phyloP scores from a whole-genome alignment of 2,329 filamentous ascomycete species.

The Rhytidhysteron rufulum region DNA sequence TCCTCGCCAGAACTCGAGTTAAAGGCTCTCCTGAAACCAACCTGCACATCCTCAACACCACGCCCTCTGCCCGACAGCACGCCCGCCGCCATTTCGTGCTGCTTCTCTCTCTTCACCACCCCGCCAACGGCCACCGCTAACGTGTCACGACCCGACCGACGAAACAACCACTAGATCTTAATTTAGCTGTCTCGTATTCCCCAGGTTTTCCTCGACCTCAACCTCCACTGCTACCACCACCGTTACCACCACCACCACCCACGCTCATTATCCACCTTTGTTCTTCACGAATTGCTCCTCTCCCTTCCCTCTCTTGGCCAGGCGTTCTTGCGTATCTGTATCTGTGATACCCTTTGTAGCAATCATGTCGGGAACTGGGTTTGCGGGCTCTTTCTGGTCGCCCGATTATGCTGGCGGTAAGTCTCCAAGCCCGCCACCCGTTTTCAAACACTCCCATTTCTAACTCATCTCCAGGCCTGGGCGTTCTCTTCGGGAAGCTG shows the following conservation, averaged over 20 bases:
- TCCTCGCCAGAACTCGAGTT: conserved; percentile 2
- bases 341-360: conserved; percentile 14
- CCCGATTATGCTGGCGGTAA: conserved; percentile 91
- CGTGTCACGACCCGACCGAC: conserved; percentile 4
- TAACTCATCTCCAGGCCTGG: conserved; percentile 68
- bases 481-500: conserved; percentile 92
- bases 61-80: background rate
- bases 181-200: conserved; percentile 11
- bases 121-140: background rate
- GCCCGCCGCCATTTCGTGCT: conserved; percentile 1
- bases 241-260: conserved; percentile 15
- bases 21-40: conserved; percentile 14
- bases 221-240: too few species aligned
- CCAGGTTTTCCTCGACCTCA: conserved; percentile 24
- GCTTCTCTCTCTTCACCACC: background rate
- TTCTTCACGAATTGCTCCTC: background rate
- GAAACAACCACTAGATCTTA: background rate
- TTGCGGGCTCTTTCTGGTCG: conserved; percentile 97
- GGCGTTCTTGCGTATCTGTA: conserved; percentile 11
- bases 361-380: conserved; percentile 47
- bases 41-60: conserved; percentile 4
- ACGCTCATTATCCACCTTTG: conserved; percentile 6
- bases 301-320: conserved; percentile 6
- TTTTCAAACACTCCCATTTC: conserved; percentile 22
- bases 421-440: conserved; percentile 20